Evolutionary conservation across 768 basidiomycete species (phyloP).

Genomic region (Tylopilus balloui): DNA sequence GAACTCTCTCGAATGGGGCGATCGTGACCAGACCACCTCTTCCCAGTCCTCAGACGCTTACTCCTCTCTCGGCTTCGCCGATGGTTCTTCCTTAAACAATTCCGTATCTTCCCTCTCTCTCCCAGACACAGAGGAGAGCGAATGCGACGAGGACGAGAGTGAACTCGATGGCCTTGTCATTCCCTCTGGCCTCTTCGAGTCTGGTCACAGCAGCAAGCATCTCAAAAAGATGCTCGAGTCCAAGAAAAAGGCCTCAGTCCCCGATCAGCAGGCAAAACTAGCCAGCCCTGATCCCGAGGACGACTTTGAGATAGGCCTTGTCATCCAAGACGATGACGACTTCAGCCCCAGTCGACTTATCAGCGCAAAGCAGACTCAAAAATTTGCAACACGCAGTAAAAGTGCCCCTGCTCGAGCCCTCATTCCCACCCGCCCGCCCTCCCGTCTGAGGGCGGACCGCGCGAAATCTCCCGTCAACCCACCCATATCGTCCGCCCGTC

Average conservation of each 20-base stretch:
- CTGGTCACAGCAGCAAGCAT: conserved; percentile 52
- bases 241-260: conserved; percentile 54
- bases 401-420: conserved; percentile 51
- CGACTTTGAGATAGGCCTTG: conserved; percentile 80
- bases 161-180: conserved; percentile 80
- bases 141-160: conserved; percentile 61
- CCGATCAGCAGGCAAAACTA: conserved; percentile 48
- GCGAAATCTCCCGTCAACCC: conserved; percentile 71
- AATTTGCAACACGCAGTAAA: conserved; percentile 49
- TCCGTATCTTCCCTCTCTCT: conserved; percentile 61
- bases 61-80: conserved; percentile 72
- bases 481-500: conserved; percentile 63
- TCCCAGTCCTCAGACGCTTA: conserved; percentile 88
- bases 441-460: conserved; percentile 55
- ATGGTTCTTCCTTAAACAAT: conserved; percentile 67
- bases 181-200: conserved; percentile 71
- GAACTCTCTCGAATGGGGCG: conserved; percentile 80
- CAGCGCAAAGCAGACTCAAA: conserved; percentile 44
- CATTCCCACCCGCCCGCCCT: conserved; percentile 56
- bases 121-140: conserved; percentile 70
- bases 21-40: conserved; percentile 76
- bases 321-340: conserved; percentile 79
- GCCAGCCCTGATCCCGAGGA: conserved; percentile 69
- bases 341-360: conserved; percentile 73
- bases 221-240: conserved; percentile 48